Evolutionary conservation across 1,139 yeast species (phyloP), one percentile per base, ranked within the genome.

Genomic region (Oligophagozyma castellii): DNA sequence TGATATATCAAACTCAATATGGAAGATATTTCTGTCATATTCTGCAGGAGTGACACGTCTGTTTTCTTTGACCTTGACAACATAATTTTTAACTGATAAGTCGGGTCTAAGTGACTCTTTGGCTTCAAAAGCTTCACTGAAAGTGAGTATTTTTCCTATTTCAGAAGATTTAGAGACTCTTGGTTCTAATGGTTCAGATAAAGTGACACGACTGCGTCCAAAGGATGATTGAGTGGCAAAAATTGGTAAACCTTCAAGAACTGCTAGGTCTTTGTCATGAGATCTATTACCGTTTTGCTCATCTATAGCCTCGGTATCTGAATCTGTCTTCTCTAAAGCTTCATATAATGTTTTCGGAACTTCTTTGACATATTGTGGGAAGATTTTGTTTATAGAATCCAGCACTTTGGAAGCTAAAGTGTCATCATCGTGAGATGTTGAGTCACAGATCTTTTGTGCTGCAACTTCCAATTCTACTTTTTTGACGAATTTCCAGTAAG

Each of bases 21-120:
- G 95, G 84, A 89, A 89, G 50, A 89, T 86, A 57, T 89, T 80
- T 62, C 98, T 80, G 36, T 81, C 81, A 55, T 89, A 89, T 48
- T 80, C 89, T 24, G 50, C 51, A 7, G 96, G 96, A n/a, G 96
- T 89, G 40, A 89, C 78, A 50, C 96, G 73, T 58, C 73, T 76
- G 63, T 84, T 86, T 50, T 80, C 93, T 55, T 83, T 80, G 29
- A 89, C 96, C 56, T 77, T 81, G 34, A 84, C 93, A 31, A 84
- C 69, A 48, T 74, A 84, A 59, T 80, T 86, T 56, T 77, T 65
- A 31, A 79, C 79, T 14, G 95, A 84, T 39, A 83, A 65, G 45
- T 89, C 96, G 13, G 98, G 98, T 59, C 95, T 77, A 46, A 86
- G 66, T 5, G 64, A 65, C 27, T 62, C 50, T 21, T 58, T 43